Percentiles rank a stretch among this genome's conserved stretches.
These are phyloP conservation scores for Pythium scleroteichum DNA, from an alignment of 352 stramenopile species.

Conservation along the genomic window DNA sequence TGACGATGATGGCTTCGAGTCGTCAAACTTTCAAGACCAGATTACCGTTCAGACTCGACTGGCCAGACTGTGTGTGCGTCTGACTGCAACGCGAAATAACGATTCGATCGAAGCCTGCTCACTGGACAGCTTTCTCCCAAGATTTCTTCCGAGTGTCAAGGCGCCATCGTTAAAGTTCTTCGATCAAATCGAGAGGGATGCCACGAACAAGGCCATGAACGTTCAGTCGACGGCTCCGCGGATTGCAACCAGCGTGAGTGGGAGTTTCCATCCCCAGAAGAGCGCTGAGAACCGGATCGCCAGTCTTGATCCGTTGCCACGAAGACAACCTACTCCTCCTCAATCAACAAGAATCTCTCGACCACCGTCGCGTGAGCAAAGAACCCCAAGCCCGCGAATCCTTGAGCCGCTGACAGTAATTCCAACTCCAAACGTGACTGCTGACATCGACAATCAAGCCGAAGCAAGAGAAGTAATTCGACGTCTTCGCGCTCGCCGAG, in stretches of 20 bases:
- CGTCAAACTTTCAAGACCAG: conserved; percentile 72
- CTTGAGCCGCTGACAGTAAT: conserved; percentile 17
- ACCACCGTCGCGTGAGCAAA: conserved; percentile 1
- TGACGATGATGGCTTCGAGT: conserved; percentile 48
- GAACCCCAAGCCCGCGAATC: conserved; percentile 23
- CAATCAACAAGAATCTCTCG: neutral
- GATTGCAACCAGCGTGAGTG: conserved; percentile 22
- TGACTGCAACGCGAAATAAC: conserved; percentile 31
- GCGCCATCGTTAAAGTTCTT: conserved; percentile 59
- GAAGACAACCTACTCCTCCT: conserved; percentile 1
- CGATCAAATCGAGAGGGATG: conserved; percentile 41
- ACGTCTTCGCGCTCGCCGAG: conserved; percentile 23
- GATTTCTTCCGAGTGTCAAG: conserved; percentile 37
- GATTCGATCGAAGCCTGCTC: neutral
- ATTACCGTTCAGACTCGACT: conserved; percentile 61
- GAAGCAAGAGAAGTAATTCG: conserved; percentile 30
- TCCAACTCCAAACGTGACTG: neutral
- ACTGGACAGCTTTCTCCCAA: conserved; percentile 30
- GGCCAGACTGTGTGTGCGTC: conserved; percentile 40
- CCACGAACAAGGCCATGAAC: neutral
- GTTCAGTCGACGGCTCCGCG: neutral
- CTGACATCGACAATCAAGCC: conserved; percentile 18
- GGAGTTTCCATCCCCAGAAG: conserved; percentile 42
- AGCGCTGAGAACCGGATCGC: conserved; percentile 9
- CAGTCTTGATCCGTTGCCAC: conserved; percentile 22